Evolutionary conservation across 257 asterid genomes (phyloP), one percentile per base, ranked within the genome.

Genomic region (Salvia rosmarinus): DNA sequence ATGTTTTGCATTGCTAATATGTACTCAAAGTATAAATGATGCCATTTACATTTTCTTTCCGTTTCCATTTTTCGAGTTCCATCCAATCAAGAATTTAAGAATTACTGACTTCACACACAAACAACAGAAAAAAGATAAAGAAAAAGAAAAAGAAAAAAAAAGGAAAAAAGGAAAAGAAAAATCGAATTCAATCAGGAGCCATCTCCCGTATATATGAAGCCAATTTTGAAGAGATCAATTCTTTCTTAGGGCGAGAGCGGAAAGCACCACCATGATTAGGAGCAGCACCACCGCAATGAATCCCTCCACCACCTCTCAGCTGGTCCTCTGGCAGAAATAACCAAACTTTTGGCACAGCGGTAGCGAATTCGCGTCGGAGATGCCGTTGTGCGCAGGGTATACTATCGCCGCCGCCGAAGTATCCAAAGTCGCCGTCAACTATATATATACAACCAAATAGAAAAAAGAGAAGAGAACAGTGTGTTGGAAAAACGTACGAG

Each of bases 331-430:
- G 76, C 96, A 90, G 67, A 90, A 90, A 79, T 84, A 85, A 4
- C 14, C 60, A 52, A 79, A 88, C 51, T 90, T 92, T 8, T 83
- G 89, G 70, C 96, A 90, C 23, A 90, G 82, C 12, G 96, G 81
- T 19, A 86, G 63, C 96, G 92, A 88, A 34, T 88, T 90, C 34
- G 92, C 91, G 7, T 37, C 65, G 4, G 85, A 47, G 61, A 82
- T 90, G 19, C 96, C 95, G 20, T 83, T 62, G 77, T 90, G 95
- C 21, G 95, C 87, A 78, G 88, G 80, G 83, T 86, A 90, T 10
- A 82, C 90, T 16, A 85, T 83, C 61, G 92, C 92, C n/a, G 89
- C 82, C 5, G 96, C 91, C 0, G 95, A 76, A 3, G 90, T 84
- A 0, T 89, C 73, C 83, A 89, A 55, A 30, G 84, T 79, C 76